A percentile compares a stretch with the other conserved stretches of the same genome.
These are phyloP conservation scores for Colletotrichum navitas DNA, from an alignment of 2,329 filamentous ascomycete species.

Conservation along the genomic window DNA sequence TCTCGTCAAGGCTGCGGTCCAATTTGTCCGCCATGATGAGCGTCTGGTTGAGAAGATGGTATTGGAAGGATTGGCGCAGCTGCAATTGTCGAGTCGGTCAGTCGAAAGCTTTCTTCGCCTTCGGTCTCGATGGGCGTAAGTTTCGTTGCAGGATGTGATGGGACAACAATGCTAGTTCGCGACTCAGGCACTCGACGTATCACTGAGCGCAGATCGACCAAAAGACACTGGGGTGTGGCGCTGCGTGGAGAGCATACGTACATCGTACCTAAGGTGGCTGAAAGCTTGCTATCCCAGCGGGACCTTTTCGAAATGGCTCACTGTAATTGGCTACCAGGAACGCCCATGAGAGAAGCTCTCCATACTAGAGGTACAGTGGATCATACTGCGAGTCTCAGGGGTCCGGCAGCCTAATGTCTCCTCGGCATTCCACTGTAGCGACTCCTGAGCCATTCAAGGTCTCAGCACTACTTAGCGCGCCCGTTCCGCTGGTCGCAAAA, in stretches of 20 bases:
- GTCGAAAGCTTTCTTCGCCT: not conserved
- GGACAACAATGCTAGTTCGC: conserved; percentile 18
- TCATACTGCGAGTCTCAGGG: conserved; percentile 35
- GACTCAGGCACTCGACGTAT: conserved; percentile 13
- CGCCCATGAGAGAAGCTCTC: conserved; percentile 20
- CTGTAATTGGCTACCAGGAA: conserved; percentile 11
- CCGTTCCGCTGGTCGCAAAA: conserved; percentile 24
- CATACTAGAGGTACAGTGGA: conserved; percentile 14
- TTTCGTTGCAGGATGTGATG: conserved; percentile 30
- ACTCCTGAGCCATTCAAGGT: conserved; percentile 17
- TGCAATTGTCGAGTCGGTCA: not conserved
- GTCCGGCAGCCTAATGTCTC: not conserved
- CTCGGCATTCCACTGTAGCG: not conserved
- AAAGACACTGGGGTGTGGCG: conserved; percentile 12
- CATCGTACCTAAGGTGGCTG: not conserved
- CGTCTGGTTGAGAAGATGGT: not conserved
- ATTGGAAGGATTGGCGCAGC: not conserved
- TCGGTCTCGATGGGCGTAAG: conserved; percentile 4
- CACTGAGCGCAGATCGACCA: conserved; percentile 16
- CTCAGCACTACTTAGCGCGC: conserved; percentile 26
- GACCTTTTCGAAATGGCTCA: not conserved
- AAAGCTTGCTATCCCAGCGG: not conserved
- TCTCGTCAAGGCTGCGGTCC: conserved; percentile 69
- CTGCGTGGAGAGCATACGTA: not conserved
- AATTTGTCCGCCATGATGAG: conserved; percentile 57